Percentiles rank a stretch among this genome's conserved stretches.
Evolutionary conservation across 106 monocot species (phyloP).

Genomic region (Narthecium ossifragum): DNA sequence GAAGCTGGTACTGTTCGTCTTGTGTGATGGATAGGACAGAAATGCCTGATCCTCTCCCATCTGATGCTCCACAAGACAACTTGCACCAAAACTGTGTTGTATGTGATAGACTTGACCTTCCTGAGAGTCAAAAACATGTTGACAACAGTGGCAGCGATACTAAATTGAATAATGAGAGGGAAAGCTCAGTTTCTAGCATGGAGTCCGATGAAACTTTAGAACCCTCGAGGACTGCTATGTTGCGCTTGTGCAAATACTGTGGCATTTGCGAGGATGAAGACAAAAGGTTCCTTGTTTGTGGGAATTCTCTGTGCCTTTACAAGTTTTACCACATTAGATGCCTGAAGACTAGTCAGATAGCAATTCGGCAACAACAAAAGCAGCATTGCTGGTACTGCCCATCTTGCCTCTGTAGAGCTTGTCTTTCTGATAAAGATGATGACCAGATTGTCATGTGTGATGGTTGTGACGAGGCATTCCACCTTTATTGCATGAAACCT

Average conservation of each 20-base stretch:
- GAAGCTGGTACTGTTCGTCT: constrained; percentile 49
- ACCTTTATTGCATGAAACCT: constrained; percentile 69
- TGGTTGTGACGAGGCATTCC: constrained; percentile 68
- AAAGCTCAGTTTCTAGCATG: constrained; percentile 37
- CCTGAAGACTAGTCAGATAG: constrained; percentile 49
- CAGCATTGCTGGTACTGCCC: constrained; percentile 70
- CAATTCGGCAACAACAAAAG: constrained; percentile 28
- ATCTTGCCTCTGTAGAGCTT: constrained; percentile 66
- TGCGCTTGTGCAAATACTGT: constrained; percentile 56
- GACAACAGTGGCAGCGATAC: constrained; percentile 12
- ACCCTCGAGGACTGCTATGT: constrained; percentile 27
- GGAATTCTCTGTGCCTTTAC: constrained; percentile 47
- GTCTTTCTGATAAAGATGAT: constrained; percentile 48
- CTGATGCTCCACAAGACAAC: constrained; percentile 12
- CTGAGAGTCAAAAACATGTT: constrained; percentile 13
- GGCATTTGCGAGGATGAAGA: constrained; percentile 59
- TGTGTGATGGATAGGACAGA: constrained; percentile 24
- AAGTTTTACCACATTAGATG: constrained; percentile 70
- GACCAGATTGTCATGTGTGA: constrained; percentile 61
- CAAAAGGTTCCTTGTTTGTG: constrained; percentile 53
- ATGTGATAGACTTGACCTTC: constrained; percentile 57
- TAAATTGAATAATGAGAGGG: constrained; percentile 16
- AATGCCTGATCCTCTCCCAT: constrained; percentile 3
- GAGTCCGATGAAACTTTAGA: constrained; percentile 33
- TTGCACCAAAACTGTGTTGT: constrained; percentile 56